Conservation (phyloP, 495 filamentous ascomycete genomes). For the Trichoderma virens region DNA sequence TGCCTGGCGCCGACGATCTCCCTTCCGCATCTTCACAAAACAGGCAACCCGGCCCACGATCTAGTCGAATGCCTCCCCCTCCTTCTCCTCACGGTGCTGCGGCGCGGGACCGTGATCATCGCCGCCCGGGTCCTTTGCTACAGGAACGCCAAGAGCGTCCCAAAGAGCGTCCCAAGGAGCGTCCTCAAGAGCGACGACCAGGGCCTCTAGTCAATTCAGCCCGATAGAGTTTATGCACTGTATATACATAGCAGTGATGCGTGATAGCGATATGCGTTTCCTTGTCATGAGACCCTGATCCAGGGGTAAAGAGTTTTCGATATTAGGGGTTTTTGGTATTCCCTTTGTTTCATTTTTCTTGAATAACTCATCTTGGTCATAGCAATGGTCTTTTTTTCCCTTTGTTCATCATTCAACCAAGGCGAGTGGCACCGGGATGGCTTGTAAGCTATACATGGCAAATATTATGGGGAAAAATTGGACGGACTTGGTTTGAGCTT, state of each 20-base stretch:
- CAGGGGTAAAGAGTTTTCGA: background rate
- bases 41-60: background rate
- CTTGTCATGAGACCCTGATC: background rate
- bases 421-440: background rate
- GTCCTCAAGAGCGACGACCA: constrained; percentile 17
- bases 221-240: constrained; percentile 18
- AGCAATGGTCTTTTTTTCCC: background rate
- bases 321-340: background rate
- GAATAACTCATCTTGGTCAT: constrained; percentile 3
- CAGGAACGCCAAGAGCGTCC: background rate
- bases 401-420: background rate
- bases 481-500: background rate
- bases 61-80: background rate
- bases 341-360: background rate
- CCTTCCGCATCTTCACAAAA: background rate
- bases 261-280: background rate
- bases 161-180: constrained; percentile 14
- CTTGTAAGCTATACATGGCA: background rate
- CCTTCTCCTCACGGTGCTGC: background rate
- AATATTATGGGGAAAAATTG: background rate
- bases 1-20: background rate
- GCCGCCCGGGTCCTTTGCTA: background rate
- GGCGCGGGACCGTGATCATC: background rate
- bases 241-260: background rate
- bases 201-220: constrained; percentile 65